Base-by-base conservation (phyloP, 129 eudicot genomes). In the Deinandra increscens region DNA sequence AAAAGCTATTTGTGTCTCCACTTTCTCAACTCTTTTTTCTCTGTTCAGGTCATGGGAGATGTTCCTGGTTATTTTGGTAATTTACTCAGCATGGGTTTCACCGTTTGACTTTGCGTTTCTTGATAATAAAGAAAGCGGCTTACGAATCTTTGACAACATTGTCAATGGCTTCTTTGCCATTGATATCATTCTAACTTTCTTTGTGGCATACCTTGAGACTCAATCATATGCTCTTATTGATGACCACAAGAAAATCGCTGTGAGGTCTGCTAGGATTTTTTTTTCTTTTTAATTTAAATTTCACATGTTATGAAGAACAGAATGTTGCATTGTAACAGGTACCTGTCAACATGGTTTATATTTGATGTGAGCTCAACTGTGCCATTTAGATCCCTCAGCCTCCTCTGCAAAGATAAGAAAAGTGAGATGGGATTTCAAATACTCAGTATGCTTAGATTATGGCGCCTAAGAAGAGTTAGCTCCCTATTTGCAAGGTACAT, bases 391-490 rank as follows among this genome's bases (percentile, higher is more conserved):
- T 70, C 90, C 37, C 75, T 93, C 63, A 84, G 92, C 79, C 84
- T 83, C 19, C 88, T 93, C 54, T 85, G 87, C 84, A 89, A 91
- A n/a, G 81, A 81, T 79, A 93, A 80, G 45, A 73, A 64, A 58
- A 81, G 83, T 19, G 97, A 82, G 22, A 48, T 93, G 2, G 89
- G 90, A 1, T 89, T 87, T 55, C 75, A 87, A 76, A 45, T 86
- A 66, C 90, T 93, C 36, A 83, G 89, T 71, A 94, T 94, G 97
- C 96, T 94, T 44, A 80, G 99, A 72, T 80, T 94, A 23, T 94
- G 99, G 99, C 92, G 99, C 71, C 96, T 94, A 55, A 80, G 97
- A 70, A 77, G 99, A 84, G 99, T 94, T 75, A 94, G 99, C 79
- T 82, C 88, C 72, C 86, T 94, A 58, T 94, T 94, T 63, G 96